A percentile compares a stretch with the other conserved stretches of the same genome.
These are phyloP conservation scores for Eucalyptus marginata DNA, from an alignment of 345 rosid species.

Conservation along the genomic window DNA sequence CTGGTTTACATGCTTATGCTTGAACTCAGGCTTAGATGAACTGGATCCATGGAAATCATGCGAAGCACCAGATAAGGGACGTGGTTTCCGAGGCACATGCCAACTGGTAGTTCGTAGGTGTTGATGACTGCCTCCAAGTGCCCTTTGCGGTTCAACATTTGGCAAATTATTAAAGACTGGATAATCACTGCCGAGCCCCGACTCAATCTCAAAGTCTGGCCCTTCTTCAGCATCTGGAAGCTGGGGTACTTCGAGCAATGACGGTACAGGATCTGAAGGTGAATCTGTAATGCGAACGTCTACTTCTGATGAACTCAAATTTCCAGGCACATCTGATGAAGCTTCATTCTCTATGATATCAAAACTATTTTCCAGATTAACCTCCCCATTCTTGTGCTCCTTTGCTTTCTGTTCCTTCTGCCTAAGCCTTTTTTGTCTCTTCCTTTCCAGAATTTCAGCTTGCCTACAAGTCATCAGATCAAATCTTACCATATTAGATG, in stretches of 20 bases:
- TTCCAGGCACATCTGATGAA: conserved; percentile 30
- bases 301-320: conserved; percentile 23
- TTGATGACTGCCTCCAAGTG: neutral
- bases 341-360: conserved; percentile 28
- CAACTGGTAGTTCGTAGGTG: neutral
- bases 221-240: conserved; percentile 17
- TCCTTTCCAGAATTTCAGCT: conserved; percentile 72
- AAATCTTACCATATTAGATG: neutral
- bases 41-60: conserved; percentile 24
- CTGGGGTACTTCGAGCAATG: conserved; percentile 18
- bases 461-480: conserved; percentile 28
- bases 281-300: conserved; percentile 25
- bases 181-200: conserved; percentile 15
- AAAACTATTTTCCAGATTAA: conserved; percentile 16
- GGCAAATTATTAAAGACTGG: conserved; percentile 14
- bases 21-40: conserved; percentile 27
- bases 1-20: conserved; percentile 48
- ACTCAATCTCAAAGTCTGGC: conserved; percentile 31
- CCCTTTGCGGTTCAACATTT: conserved; percentile 12
- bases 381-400: conserved; percentile 37
- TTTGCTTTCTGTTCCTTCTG: conserved; percentile 80
- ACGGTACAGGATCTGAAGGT: conserved; percentile 4
- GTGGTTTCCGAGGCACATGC: conserved; percentile 24
- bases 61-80: conserved; percentile 32
- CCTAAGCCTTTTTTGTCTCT: conserved; percentile 72